These are phyloP conservation scores for Aspergillus funiculosus DNA, from an alignment of 495 filamentous ascomycete genomes.

Conservation along the genomic window DNA sequence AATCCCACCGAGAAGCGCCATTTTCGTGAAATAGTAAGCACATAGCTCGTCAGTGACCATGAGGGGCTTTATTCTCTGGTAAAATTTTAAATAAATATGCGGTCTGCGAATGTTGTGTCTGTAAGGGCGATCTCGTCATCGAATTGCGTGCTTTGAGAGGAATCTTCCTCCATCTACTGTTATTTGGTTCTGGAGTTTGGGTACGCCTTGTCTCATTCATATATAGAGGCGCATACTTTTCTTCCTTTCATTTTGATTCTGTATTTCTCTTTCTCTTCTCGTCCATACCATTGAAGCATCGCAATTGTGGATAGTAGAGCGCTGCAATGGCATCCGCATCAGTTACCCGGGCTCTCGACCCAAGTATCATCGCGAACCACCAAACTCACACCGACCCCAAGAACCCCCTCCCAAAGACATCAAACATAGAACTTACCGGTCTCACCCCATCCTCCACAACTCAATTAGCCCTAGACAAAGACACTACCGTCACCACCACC, in stretches of 20 bases:
- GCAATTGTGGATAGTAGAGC: neutral
- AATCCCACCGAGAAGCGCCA: no score
- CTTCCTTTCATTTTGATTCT: no score
- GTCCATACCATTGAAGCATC: constrained; percentile 5
- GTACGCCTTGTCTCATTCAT: constrained; percentile 1
- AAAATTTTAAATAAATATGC: neutral
- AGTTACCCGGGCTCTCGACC: neutral
- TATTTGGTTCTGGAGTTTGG: constrained; percentile 2
- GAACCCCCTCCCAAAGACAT: neutral
- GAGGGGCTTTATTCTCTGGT: neutral
- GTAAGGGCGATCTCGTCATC: constrained; percentile 9
- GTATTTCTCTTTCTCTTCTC: no score
- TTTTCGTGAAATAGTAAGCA: no score
- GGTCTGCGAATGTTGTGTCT: constrained; percentile 3
- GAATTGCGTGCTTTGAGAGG: constrained; percentile 19
- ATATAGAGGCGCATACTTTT: no score
- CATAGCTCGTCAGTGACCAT: constrained; percentile 4
- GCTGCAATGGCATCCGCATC: neutral
- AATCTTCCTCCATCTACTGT: constrained; percentile 12
- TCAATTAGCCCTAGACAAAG: no score
- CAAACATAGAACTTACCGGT: no score
- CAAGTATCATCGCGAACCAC: no score
- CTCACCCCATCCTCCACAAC: neutral
- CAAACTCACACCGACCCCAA: neutral
- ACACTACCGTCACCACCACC: no score